Percentiles rank a stretch among this genome's conserved stretches.
phyloP scores from a whole-genome alignment of 768 basidiomycete species.

The Galerina marginata region DNA sequence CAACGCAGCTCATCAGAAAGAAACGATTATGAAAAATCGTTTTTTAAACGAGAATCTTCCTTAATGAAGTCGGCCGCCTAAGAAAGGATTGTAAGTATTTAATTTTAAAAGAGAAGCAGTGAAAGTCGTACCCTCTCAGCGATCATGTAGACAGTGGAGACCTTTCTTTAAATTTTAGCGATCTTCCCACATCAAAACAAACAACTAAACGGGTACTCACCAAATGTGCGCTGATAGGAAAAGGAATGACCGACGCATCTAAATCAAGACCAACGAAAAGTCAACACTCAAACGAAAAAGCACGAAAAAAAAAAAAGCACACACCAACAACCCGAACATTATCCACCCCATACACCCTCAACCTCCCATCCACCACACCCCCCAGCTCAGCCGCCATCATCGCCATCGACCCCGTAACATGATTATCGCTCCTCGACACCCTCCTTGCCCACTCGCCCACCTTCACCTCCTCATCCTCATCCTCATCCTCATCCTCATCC shows the following conservation, averaged over 20 bases:
- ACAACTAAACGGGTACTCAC: slow-evolving; percentile 20
- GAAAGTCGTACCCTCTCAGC: neutral
- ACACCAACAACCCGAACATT: slow-evolving; percentile 41
- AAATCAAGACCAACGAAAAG: neutral
- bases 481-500: too few species aligned
- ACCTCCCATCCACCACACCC: slow-evolving; percentile 39
- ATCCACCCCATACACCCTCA: slow-evolving; percentile 40
- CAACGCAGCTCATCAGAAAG: too few species aligned
- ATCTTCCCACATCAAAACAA: too few species aligned
- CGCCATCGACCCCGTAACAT: slow-evolving; percentile 40
- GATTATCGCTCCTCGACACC: slow-evolving; percentile 35
- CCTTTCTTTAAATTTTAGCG: too few species aligned
- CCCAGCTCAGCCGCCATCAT: slow-evolving; percentile 47
- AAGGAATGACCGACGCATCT: slow-evolving; percentile 40
- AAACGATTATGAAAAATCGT: too few species aligned
- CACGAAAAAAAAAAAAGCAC: slow-evolving; percentile 1
- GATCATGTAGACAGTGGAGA: neutral
- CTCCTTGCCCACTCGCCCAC: slow-evolving; percentile 29
- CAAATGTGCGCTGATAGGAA: slow-evolving; percentile 38
- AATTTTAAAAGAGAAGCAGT: too few species aligned
- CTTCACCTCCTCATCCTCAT: slow-evolving; percentile 19
- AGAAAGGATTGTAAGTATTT: neutral
- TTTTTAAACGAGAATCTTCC: neutral
- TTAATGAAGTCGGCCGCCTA: slow-evolving; percentile 1
- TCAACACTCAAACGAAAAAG: neutral